Percentiles rank a stretch among this genome's conserved stretches.
phyloP scores from a whole-genome alignment of 2,329 filamentous ascomycete genomes.

The Zasmidium cellare region DNA sequence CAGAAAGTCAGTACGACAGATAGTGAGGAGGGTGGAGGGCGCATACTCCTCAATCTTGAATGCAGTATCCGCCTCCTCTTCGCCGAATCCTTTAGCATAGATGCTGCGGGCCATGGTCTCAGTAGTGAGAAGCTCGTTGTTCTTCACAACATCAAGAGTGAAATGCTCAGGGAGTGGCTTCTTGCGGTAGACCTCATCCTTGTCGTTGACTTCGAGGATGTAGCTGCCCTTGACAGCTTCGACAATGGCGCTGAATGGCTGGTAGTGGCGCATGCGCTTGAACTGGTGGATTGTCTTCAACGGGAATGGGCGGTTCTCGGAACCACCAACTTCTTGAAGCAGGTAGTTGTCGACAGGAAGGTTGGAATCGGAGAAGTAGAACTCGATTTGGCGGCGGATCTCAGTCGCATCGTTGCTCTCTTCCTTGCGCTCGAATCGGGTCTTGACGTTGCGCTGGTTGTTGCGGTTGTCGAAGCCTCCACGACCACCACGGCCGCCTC shows the following conservation, averaged over 20 bases:
- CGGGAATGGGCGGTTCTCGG: conserved; percentile 76
- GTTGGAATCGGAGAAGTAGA: conserved; percentile 93
- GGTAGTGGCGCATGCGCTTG: conserved; percentile 95
- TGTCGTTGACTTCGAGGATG: conserved; percentile 70
- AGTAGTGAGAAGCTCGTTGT: conserved; percentile 58
- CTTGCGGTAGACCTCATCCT: conserved; percentile 76
- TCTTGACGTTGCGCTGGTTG: conserved; percentile 20
- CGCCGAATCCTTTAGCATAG: conserved; percentile 93
- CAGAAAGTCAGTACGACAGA: background rate
- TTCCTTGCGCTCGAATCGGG: conserved; percentile 50
- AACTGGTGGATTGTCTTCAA: conserved; percentile 79
- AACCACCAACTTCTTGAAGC: conserved; percentile 73
- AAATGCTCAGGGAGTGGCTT: conserved; percentile 58
- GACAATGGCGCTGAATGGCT: conserved; percentile 80
- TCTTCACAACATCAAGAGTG: conserved; percentile 53
- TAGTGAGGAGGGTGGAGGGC: background rate
- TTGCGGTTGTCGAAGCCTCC: conserved; percentile 12
- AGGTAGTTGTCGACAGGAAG: conserved; percentile 86
- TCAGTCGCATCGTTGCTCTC: conserved; percentile 75
- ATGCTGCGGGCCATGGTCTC: conserved; percentile 72
- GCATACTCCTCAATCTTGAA: conserved; percentile 77
- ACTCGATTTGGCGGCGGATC: conserved; percentile 91
- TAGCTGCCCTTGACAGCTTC: conserved; percentile 77
- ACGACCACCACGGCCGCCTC: conserved; percentile 15
- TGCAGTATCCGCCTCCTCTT: conserved; percentile 79